A percentile compares a stretch with the other conserved stretches of the same genome.
phyloP scores from a whole-genome alignment of 2,329 filamentous ascomycete species.

The Rugonectria rugulosa region DNA sequence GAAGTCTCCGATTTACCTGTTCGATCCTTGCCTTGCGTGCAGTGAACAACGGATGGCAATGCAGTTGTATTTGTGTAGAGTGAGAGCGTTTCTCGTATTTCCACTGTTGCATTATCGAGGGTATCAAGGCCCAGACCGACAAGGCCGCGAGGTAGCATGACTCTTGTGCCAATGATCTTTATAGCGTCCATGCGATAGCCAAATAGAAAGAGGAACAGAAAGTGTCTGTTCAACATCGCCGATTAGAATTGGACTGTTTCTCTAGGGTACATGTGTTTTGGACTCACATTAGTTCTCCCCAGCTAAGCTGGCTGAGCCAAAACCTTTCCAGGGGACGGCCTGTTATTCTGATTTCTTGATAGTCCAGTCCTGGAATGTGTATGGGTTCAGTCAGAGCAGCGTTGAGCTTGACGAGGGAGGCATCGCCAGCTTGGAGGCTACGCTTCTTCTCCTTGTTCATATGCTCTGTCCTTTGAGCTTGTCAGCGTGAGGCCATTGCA shows the following conservation, averaged over 20 bases:
- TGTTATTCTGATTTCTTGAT: constrained; percentile 76
- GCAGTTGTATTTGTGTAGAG: constrained; percentile 44
- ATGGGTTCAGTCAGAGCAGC: constrained; percentile 61
- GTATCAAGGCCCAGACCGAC: constrained; percentile 74
- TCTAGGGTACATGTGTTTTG: background rate
- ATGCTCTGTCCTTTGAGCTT: constrained; percentile 70
- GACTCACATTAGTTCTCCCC: constrained; percentile 68
- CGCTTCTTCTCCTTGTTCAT: constrained; percentile 71
- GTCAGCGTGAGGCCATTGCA: constrained; percentile 10
- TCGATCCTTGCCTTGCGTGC: constrained; percentile 89
- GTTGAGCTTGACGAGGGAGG: constrained; percentile 51
- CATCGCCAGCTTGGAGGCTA: constrained; percentile 52
- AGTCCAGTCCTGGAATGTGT: constrained; percentile 69
- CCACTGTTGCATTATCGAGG: constrained; percentile 70
- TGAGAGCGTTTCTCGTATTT: constrained; percentile 57
- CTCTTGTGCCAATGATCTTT: constrained; percentile 70
- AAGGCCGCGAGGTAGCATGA: constrained; percentile 77
- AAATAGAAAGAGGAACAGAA: constrained; percentile 68
- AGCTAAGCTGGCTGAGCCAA: constrained; percentile 72
- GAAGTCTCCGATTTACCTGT: constrained; percentile 39
- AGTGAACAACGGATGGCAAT: constrained; percentile 78
- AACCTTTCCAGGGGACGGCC: constrained; percentile 74
- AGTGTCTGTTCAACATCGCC: constrained; percentile 34
- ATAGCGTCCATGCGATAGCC: constrained; percentile 76
- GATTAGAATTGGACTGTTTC: background rate